These are phyloP conservation scores for Chrysopogon serrulatus DNA, from an alignment of 176 grass and related monocot genomes.

Conservation along the genomic window DNA sequence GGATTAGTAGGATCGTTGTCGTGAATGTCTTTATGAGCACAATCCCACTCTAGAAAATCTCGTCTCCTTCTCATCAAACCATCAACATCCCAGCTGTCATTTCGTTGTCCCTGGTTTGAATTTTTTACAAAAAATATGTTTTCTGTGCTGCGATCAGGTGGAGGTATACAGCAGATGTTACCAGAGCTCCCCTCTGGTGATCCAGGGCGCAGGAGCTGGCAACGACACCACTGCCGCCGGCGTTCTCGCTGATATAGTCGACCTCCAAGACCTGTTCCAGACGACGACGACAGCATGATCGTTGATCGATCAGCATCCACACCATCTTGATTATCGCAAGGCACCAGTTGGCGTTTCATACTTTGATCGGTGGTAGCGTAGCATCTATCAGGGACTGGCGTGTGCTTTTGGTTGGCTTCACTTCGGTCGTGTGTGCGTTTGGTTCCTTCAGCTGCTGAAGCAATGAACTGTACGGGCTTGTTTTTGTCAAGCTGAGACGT, in stretches of 20 bases:
- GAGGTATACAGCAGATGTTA: constrained; percentile 97
- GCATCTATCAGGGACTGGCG: neutral
- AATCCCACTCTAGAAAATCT: neutral
- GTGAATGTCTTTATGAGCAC: neutral
- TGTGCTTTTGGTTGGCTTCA: neutral
- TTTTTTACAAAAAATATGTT: neutral
- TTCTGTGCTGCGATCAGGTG: constrained; percentile 39
- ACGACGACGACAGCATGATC: neutral
- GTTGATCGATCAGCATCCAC: neutral
- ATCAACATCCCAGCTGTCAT: neutral
- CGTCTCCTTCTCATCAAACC: neutral
- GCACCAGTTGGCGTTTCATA: neutral
- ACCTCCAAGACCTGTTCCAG: constrained; percentile 81
- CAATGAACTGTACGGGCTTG: neutral
- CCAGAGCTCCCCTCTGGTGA: constrained; percentile 77
- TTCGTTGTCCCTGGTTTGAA: neutral
- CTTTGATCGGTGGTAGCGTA: neutral
- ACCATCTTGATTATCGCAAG: neutral
- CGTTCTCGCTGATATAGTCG: constrained; percentile 84
- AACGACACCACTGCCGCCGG: constrained; percentile 86
- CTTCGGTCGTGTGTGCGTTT: neutral
- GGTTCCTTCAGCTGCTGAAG: neutral
- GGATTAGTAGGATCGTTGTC: no score
- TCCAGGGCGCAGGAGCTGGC: constrained; percentile 90
- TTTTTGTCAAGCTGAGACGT: neutral